Percentiles rank a stretch among this genome's conserved stretches.
Evolutionary conservation across 495 filamentous ascomycete genomes (phyloP).

Genomic region (Podospora tetraspora): DNA sequence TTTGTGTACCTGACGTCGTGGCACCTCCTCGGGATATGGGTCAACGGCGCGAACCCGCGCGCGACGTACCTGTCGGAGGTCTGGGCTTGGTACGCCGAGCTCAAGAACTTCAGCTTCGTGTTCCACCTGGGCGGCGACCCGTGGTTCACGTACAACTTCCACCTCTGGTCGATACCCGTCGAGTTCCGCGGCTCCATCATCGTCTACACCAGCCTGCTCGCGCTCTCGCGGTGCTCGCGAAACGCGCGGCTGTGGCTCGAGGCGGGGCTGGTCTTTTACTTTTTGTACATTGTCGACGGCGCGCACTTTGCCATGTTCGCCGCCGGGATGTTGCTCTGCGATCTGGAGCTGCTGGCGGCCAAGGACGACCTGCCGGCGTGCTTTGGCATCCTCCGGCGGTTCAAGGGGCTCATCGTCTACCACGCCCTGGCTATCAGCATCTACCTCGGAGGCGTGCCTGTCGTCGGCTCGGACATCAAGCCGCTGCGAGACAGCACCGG

Average conservation of each 20-base stretch:
- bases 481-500: slow-evolving; percentile 34
- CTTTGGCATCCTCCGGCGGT: slow-evolving; percentile 32
- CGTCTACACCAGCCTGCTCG: slow-evolving; percentile 42
- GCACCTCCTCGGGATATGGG: slow-evolving; percentile 43
- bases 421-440: slow-evolving; percentile 39
- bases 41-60: slow-evolving; percentile 28
- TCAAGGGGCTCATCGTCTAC: slow-evolving; percentile 43
- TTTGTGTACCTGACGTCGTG: slow-evolving; percentile 47
- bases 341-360: slow-evolving; percentile 42
- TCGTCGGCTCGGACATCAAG: slow-evolving; percentile 29
- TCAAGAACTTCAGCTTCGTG: slow-evolving; percentile 57
- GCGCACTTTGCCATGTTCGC: slow-evolving; percentile 41
- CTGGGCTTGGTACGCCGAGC: slow-evolving; percentile 51
- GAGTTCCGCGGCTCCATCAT: slow-evolving; percentile 43
- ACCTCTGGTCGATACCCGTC: slow-evolving; percentile 41
- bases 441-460: slow-evolving; percentile 46
- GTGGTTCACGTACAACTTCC: slow-evolving; percentile 36
- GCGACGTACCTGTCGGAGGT: slow-evolving; percentile 40
- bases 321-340: slow-evolving; percentile 44
- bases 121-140: slow-evolving; percentile 40
- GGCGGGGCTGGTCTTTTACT: slow-evolving; percentile 33
- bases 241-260: slow-evolving; percentile 33
- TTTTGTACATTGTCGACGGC: slow-evolving; percentile 46
- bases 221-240: slow-evolving; percentile 33
- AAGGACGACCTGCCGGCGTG: slow-evolving; percentile 38